Evolutionary conservation across 2,329 filamentous ascomycete species (phyloP).

Genomic region (Cercospora zeae-maydis): DNA sequence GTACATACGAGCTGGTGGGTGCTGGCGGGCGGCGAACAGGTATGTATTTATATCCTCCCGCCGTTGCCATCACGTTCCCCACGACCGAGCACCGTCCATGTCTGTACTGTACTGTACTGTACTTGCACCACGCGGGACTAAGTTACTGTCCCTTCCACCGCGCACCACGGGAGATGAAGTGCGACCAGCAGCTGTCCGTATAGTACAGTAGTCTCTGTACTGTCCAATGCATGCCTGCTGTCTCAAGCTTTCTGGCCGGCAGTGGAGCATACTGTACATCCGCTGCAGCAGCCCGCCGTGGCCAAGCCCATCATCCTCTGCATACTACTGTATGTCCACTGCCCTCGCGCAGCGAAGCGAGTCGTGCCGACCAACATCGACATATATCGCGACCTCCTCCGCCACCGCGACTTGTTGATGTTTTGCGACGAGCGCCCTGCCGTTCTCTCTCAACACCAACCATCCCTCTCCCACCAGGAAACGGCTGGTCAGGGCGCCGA

Average conservation of each 20-base stretch:
- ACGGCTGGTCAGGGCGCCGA: background rate
- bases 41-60: background rate
- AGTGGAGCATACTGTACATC: background rate
- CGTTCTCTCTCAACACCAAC: background rate
- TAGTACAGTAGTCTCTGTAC: background rate
- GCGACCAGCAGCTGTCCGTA: background rate
- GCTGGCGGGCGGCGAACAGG: background rate
- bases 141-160: background rate
- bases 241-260: constrained; percentile 1
- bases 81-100: background rate
- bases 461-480: background rate
- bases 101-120: background rate
- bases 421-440: background rate
- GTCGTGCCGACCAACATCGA: background rate
- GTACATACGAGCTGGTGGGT: background rate
- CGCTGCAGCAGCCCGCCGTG: background rate
- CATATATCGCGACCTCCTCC: background rate
- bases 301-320: background rate
- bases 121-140: background rate
- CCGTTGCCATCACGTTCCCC: background rate
- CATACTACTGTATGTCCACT: background rate
- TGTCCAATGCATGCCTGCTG: background rate
- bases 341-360: background rate
- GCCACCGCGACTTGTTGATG: background rate
- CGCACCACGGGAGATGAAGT: constrained; percentile 3